Evolutionary conservation across 1,284 basidiomycete species (phyloP).

Genomic region (Xanthoconium separans): DNA sequence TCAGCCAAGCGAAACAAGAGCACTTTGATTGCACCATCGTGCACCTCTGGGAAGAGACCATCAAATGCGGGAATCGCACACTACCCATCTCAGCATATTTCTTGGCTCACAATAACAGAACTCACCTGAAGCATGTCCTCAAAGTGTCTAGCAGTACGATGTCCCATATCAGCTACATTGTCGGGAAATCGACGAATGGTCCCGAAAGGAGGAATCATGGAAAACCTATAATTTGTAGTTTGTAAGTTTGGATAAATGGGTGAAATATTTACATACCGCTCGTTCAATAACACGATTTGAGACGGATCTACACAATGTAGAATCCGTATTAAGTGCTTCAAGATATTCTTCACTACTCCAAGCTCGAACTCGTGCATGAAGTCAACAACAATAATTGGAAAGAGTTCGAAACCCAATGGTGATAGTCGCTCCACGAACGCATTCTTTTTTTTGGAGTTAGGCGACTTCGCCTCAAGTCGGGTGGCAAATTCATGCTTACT

Average conservation of each 20-base stretch:
- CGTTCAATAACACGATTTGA: not conserved
- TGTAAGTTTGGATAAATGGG: too few species aligned
- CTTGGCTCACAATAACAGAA: not conserved
- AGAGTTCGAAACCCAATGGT: not conserved
- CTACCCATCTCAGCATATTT: not conserved
- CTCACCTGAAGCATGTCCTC: not conserved
- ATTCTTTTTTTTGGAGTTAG: not conserved
- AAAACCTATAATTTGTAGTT: not conserved
- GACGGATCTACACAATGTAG: not conserved
- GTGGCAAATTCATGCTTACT: not conserved
- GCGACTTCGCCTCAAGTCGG: too few species aligned
- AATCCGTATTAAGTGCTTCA: not conserved
- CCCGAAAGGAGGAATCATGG: not conserved
- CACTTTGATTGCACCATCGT: constrained; percentile 17
- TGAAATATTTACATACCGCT: not conserved
- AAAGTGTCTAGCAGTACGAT: not conserved
- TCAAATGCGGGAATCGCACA: constrained; percentile 24
- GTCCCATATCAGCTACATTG: not conserved
- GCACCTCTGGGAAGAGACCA: constrained; percentile 17
- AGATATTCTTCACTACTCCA: not conserved
- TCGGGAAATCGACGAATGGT: not conserved
- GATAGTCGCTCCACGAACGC: not conserved
- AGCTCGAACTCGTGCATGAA: not conserved
- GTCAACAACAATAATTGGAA: not conserved
- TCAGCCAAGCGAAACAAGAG: too few species aligned